Evolutionary conservation across 805 yeast genomes (phyloP).

Genomic region (Metschnikowia shivogae): DNA sequence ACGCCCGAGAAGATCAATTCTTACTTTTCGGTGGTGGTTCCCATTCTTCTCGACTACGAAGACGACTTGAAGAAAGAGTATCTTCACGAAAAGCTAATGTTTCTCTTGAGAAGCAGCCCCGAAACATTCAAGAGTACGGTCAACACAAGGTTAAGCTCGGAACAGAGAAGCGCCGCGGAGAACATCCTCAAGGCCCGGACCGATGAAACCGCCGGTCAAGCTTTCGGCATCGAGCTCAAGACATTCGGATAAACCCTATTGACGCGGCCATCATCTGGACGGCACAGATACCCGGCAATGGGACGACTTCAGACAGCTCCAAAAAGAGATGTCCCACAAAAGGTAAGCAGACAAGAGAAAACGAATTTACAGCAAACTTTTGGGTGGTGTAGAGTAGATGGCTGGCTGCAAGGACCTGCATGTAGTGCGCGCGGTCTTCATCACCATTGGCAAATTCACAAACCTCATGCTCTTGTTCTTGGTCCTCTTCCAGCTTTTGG

Average conservation of each 20-base stretch:
- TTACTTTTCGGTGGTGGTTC: conserved; percentile 31
- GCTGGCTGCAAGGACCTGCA: no score
- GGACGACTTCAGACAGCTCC: no score
- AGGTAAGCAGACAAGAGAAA: no score
- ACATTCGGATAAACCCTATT: conserved; percentile 38
- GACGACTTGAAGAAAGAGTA: conserved; percentile 31
- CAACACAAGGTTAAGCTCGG: conserved; percentile 30
- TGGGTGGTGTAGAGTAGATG: no score
- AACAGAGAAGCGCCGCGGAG: conserved; percentile 43
- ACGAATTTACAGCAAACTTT: no score
- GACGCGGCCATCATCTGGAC: no score
- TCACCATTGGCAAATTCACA: not conserved
- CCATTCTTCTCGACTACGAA: conserved; percentile 32
- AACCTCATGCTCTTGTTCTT: not conserved
- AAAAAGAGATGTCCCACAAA: no score
- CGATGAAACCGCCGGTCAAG: conserved; percentile 2
- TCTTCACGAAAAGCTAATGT: conserved; percentile 44
- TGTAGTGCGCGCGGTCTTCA: not conserved
- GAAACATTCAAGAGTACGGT: conserved; percentile 48
- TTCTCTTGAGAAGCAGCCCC: conserved; percentile 43
- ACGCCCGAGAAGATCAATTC: conserved; percentile 29
- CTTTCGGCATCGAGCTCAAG: conserved; percentile 45
- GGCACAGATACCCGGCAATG: no score
- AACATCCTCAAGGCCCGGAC: conserved; percentile 32
- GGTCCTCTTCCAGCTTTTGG: conserved; percentile 4